Conservation (phyloP, 805 yeast genomes). For the Wickerhamiella vanderwaltii region DNA sequence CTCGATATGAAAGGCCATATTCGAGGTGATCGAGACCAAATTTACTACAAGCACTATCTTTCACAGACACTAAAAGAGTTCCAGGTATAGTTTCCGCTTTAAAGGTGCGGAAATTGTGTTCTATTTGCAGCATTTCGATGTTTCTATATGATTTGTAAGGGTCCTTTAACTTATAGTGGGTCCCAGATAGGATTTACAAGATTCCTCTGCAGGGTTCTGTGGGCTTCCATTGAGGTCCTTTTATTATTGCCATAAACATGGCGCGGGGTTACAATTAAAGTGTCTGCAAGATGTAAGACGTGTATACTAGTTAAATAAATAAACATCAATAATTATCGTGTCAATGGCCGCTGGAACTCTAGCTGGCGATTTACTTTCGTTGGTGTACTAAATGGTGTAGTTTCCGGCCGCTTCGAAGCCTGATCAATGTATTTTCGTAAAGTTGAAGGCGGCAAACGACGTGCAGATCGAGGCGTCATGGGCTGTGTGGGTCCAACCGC, state of each 20-base stretch:
- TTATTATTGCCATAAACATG: too few species aligned
- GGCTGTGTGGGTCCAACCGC: not conserved
- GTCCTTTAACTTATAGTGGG: too few species aligned
- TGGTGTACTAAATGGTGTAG: not conserved
- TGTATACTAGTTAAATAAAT: too few species aligned
- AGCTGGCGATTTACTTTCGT: constrained; percentile 1
- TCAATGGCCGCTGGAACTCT: too few species aligned
- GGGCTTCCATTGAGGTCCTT: too few species aligned
- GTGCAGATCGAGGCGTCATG: constrained; percentile 4
- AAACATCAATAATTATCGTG: too few species aligned
- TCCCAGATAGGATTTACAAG: too few species aligned
- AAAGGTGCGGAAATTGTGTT: constrained; percentile 4
- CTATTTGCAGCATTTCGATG: constrained; percentile 5
- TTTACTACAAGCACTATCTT: constrained; percentile 17
- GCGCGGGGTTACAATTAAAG: too few species aligned
- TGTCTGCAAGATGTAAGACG: too few species aligned
- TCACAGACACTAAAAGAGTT: constrained; percentile 14
- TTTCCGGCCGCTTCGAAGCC: not conserved
- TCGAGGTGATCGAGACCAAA: constrained; percentile 12
- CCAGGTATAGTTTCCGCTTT: constrained; percentile 8
- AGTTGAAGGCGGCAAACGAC: constrained; percentile 3
- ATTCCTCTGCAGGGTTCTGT: too few species aligned
- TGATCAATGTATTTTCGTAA: not conserved
- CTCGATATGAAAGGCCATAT: constrained; percentile 14
- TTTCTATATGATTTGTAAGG: too few species aligned